phyloP scores from a whole-genome alignment of 441 rosid genomes.

The Pelargonium myrrhifolium region DNA sequence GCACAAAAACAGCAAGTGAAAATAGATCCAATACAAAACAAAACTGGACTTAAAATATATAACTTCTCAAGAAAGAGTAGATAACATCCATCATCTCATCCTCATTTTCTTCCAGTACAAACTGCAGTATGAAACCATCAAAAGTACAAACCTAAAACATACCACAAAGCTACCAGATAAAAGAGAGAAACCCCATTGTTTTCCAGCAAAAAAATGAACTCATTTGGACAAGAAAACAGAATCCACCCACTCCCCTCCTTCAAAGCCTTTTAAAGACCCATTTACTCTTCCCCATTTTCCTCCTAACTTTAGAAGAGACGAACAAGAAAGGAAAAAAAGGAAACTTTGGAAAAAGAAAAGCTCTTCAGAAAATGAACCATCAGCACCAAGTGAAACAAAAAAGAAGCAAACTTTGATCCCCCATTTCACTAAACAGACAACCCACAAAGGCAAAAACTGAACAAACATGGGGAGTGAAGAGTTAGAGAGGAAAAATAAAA shows the following conservation, averaged over 20 bases:
- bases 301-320: neutral
- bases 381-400: too few relatives aligned
- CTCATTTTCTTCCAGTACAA: too few relatives aligned
- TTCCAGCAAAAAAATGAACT: neutral
- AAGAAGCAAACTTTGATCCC: neutral
- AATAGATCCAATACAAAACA: neutral
- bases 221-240: neutral
- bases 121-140: too few relatives aligned
- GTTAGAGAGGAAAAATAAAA: neutral
- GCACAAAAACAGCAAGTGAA: neutral
- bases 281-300: neutral
- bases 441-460: neutral
- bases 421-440: neutral
- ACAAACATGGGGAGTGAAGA: neutral
- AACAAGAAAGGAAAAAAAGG: neutral
- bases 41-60: neutral
- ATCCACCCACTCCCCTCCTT: neutral
- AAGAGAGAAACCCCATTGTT: too few relatives aligned
- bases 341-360: too few relatives aligned
- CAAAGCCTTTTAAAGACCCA: neutral
- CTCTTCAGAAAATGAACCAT: too few relatives aligned
- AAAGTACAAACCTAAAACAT: too few relatives aligned
- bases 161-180: too few relatives aligned
- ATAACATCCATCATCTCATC: neutral
- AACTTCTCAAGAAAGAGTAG: neutral